Percentiles rank a stretch among this genome's conserved stretches.
phyloP scores from a whole-genome alignment of 1,284 basidiomycete species.

The Tetrapyrgos nigripes region DNA sequence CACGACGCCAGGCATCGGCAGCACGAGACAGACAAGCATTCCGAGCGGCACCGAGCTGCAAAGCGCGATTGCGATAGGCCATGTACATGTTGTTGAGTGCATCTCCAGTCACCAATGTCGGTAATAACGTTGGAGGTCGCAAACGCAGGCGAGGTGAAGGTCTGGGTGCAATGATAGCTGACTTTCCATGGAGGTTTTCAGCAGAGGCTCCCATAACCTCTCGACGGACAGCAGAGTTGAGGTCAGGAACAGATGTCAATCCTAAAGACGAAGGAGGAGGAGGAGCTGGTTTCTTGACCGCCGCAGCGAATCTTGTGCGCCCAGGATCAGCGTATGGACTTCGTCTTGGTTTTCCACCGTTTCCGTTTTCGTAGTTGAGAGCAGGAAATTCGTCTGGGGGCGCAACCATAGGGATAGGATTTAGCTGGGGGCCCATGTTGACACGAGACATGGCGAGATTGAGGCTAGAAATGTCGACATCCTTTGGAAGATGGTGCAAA shows the following conservation, averaged over 20 bases:
- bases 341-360: slow-evolving; percentile 47
- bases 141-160: slow-evolving; percentile 86
- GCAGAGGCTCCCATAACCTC: slow-evolving; percentile 61
- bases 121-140: slow-evolving; percentile 83
- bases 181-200: slow-evolving; percentile 67
- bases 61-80: slow-evolving; percentile 83
- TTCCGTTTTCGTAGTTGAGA: slow-evolving; percentile 58
- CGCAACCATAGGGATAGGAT: slow-evolving; percentile 44
- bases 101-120: slow-evolving; percentile 87
- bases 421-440: slow-evolving; percentile 53
- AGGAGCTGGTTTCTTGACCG: slow-evolving; percentile 72
- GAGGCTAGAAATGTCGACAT: slow-evolving; percentile 72
- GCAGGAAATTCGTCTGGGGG: slow-evolving; percentile 89
- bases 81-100: slow-evolving; percentile 85
- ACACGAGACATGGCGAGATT: slow-evolving; percentile 75
- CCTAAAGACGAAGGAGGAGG: slow-evolving; percentile 17
- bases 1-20: slow-evolving; percentile 93
- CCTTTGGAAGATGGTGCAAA: slow-evolving; percentile 86
- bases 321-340: slow-evolving; percentile 70
- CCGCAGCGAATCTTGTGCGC: slow-evolving; percentile 83
- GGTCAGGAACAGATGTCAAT: slow-evolving; percentile 33
- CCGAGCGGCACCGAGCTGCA: slow-evolving; percentile 91
- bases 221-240: slow-evolving; percentile 51
- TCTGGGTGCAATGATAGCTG: slow-evolving; percentile 80
- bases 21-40: slow-evolving; percentile 96